Evolutionary conservation across 1,284 basidiomycete species (phyloP), one percentile per base, ranked within the genome.

Genomic region (Rhodotorula sp.): DNA sequence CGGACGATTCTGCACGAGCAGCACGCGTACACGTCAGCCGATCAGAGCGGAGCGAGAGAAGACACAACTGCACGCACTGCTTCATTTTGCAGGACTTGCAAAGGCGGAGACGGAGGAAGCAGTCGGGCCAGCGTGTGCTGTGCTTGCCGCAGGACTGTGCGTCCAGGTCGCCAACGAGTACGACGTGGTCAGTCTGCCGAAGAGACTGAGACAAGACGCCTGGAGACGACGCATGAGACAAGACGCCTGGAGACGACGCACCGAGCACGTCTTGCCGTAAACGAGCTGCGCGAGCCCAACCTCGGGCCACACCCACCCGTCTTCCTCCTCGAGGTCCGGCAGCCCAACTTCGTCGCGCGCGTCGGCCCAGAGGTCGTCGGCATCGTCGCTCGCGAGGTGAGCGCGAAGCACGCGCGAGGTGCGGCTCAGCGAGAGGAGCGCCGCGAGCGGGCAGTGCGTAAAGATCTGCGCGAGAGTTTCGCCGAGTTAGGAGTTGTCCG

Each of bases 91-190:
- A 70, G 7, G 48, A 13, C 44, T 59, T 59, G 64, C 68, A 70
- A 4, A 66, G 56, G 10, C 64, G 59, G 17, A 23, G 7, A n/a
- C 68, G 54, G 12, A 70, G 53, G 64, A 66, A 58, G 27, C n/a
- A 53, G 25, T 53, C 59, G 23, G 64, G 42, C 45, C 50, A 52
- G 14, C 42, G 42, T 1, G 25, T 4, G 12, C n/a, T 50, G 12
- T 9, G 17, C 44, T 42, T 53, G 21, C 64, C 56, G 55, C 63
- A 67, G 10, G 2, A 4, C 62, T 64, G 27, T 34, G 34, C 34
- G 34, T 34, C 5, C 16, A 41, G 5, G 13, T 0, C 21, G 8
- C 16, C 17, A 41, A 42, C 19, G 42, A 9, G 17, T 27, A 4
- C 41, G 8, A 41, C 46, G 9, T 42, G 48, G 14, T 50, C 34